These are phyloP conservation scores for Penicillium sp. DNA, from an alignment of 2,329 filamentous ascomycete genomes.

Conservation along the genomic window DNA sequence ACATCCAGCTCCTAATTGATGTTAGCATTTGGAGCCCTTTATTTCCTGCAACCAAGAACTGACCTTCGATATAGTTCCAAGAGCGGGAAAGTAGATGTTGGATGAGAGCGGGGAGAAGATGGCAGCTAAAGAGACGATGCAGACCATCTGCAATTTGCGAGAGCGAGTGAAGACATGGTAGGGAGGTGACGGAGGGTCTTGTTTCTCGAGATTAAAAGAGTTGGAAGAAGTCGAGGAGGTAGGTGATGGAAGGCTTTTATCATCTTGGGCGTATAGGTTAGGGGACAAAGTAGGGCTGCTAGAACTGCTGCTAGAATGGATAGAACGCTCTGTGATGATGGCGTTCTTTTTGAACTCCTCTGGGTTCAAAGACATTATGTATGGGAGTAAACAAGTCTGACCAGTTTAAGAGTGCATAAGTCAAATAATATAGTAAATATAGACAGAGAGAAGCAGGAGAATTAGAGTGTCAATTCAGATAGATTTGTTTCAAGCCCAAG, in stretches of 20 bases:
- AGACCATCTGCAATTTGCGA: constrained; percentile 41
- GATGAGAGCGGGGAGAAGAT: constrained; percentile 48
- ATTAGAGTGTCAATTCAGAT: not conserved
- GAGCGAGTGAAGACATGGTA: constrained; percentile 38
- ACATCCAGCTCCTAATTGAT: constrained; percentile 23
- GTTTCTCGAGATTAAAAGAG: constrained; percentile 20
- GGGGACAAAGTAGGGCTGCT: constrained; percentile 2
- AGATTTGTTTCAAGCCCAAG: not conserved
- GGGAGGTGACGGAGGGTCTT: constrained; percentile 3
- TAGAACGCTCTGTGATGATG: not conserved
- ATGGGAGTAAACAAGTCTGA: not conserved
- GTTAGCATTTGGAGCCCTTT: not conserved
- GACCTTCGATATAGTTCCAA: constrained; percentile 30
- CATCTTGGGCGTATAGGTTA: constrained; percentile 11
- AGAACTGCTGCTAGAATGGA: not conserved
- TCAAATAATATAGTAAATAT: not conserved
- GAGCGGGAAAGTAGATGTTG: constrained; percentile 50
- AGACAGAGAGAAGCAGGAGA: not conserved
- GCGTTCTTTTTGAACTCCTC: not conserved
- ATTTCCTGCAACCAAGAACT: not conserved
- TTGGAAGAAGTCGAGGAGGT: constrained; percentile 4
- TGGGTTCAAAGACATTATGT: not conserved
- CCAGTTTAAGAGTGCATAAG: constrained; percentile 3
- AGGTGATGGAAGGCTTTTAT: constrained; percentile 12
- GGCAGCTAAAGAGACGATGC: constrained; percentile 41